Conservation (phyloP, 257 asterid genomes). For the Capsicum rhomboideum region DNA sequence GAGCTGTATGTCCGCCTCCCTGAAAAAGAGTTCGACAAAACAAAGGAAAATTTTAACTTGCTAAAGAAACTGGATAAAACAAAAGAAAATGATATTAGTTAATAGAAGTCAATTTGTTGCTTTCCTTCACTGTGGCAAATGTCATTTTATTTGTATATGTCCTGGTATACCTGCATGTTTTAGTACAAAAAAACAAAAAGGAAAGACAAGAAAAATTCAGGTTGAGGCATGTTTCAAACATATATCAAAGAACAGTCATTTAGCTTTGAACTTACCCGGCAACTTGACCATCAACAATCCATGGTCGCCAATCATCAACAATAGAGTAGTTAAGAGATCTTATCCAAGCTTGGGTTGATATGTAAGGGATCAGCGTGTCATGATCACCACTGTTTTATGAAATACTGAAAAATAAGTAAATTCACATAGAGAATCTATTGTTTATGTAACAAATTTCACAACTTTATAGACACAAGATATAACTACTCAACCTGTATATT, state of each 20-base stretch:
- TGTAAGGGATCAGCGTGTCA: constrained; percentile 9
- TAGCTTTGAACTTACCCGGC: constrained; percentile 15
- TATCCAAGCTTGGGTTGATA: constrained; percentile 25
- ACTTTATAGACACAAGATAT: neutral
- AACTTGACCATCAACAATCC: constrained; percentile 26
- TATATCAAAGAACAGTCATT: neutral
- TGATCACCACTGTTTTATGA: constrained; percentile 21
- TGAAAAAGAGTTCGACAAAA: neutral
- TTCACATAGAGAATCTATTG: neutral
- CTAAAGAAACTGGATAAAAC: neutral
- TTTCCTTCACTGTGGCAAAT: constrained; percentile 28
- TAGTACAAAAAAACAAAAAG: neutral
- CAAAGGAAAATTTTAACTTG: neutral
- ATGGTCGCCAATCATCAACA: constrained; percentile 23
- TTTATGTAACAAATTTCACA: neutral
- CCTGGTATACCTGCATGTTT: constrained; percentile 20
- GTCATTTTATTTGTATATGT: constrained; percentile 24
- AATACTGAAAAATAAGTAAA: neutral
- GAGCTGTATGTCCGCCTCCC: constrained; percentile 32
- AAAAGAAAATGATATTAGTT: neutral
- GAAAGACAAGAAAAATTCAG: neutral
- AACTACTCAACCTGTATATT: constrained; percentile 18
- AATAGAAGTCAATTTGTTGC: neutral
- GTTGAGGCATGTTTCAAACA: neutral
- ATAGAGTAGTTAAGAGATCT: constrained; percentile 16